phyloP scores from a whole-genome alignment of 1,139 yeast genomes.

The Zygosaccharomyces pseudobailii region DNA sequence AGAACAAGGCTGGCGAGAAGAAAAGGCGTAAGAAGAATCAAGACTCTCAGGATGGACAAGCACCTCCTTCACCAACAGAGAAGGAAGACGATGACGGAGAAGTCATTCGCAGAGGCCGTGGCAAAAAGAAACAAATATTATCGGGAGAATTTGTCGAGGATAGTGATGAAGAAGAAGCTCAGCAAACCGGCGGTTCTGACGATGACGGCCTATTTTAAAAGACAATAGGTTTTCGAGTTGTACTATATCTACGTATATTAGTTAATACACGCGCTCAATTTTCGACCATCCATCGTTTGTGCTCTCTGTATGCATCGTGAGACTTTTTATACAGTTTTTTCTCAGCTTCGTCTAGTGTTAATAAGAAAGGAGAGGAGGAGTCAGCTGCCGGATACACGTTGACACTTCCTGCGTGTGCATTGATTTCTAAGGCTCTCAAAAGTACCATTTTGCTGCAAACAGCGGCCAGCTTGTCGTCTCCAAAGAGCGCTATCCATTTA shows the following conservation, averaged over 20 bases:
- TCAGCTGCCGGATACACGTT: slow-evolving; percentile 29
- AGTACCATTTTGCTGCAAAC: slow-evolving; percentile 52
- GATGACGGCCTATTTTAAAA: slow-evolving; percentile 27
- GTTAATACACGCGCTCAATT: slow-evolving; percentile 1
- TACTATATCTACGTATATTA: background rate
- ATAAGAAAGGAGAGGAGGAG: slow-evolving; percentile 39
- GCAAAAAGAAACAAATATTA: slow-evolving; percentile 39
- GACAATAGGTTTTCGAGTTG: background rate
- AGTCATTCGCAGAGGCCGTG: slow-evolving; percentile 29
- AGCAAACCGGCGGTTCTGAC: slow-evolving; percentile 6
- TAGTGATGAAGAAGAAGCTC: slow-evolving; percentile 45
- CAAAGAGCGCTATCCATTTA: slow-evolving; percentile 69
- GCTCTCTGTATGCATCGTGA: slow-evolving; percentile 56
- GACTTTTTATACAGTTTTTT: slow-evolving; percentile 53
- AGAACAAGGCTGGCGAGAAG: slow-evolving; percentile 19
- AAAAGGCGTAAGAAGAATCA: slow-evolving; percentile 17
- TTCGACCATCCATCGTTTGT: slow-evolving; percentile 54
- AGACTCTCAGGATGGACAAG: slow-evolving; percentile 17
- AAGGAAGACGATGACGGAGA: slow-evolving; percentile 26
- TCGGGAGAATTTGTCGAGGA: slow-evolving; percentile 46
- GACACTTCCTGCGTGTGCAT: slow-evolving; percentile 53
- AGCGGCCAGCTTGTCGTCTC: slow-evolving; percentile 57
- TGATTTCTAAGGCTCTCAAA: slow-evolving; percentile 63
- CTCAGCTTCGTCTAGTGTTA: slow-evolving; percentile 74
- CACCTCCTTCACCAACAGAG: slow-evolving; percentile 20